Percentiles rank a stretch among this genome's conserved stretches.
phyloP scores from a whole-genome alignment of 257 asterid genomes.

The Forsythia suspensa region DNA sequence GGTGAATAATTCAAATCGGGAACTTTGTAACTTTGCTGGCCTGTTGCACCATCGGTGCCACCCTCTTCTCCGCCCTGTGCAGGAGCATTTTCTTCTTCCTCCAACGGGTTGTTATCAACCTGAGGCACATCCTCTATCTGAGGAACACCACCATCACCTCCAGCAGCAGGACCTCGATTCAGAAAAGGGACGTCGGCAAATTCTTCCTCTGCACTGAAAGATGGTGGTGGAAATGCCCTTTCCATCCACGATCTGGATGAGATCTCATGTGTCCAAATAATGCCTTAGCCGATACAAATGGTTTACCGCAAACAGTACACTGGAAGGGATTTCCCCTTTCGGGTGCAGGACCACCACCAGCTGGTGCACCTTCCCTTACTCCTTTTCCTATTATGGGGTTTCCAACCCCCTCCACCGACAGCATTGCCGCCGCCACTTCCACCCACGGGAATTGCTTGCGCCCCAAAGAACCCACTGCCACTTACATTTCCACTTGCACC shows the following conservation, averaged over 20 bases:
- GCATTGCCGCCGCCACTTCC: not conserved
- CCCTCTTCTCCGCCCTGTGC: not conserved
- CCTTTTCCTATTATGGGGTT: constrained; percentile 23
- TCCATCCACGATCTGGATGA: constrained; percentile 42
- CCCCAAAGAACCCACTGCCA: not conserved
- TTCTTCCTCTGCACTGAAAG: constrained; percentile 37
- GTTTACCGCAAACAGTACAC: constrained; percentile 28
- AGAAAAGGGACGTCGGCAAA: constrained; percentile 18
- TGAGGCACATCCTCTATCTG: not conserved
- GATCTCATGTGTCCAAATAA: constrained; percentile 46
- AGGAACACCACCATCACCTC: not conserved
- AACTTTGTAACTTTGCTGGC: not conserved
- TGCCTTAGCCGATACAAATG: constrained; percentile 17
- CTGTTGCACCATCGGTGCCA: not conserved
- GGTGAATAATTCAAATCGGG: constrained; percentile 28
- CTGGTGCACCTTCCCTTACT: not conserved
- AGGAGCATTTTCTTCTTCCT: not conserved
- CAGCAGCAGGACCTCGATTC: not conserved
- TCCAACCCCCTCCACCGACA: not conserved
- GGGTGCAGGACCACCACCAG: not conserved
- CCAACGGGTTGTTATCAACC: not conserved
- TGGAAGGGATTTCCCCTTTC: too few species aligned
- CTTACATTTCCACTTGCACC: not conserved
- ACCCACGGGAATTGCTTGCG: not conserved
- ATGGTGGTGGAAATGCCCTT: constrained; percentile 36